Conservation (phyloP, 2,329 filamentous ascomycete species). For the Lachnum nothofagi region DNA sequence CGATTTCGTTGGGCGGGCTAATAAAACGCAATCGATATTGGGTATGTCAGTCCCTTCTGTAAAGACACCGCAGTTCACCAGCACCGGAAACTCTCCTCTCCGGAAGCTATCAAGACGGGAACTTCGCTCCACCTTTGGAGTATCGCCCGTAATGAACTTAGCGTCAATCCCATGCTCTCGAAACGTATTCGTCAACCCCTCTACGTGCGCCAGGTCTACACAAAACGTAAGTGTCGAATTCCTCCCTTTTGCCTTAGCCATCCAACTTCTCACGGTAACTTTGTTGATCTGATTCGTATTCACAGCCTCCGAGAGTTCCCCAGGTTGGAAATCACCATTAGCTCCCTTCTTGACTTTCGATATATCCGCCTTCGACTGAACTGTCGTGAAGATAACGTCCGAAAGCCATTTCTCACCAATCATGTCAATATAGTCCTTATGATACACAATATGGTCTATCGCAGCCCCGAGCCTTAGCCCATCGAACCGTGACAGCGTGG, state of each 20-base stretch:
- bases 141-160: conserved; percentile 79
- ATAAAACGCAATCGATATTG: conserved; percentile 87
- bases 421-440: conserved; percentile 77
- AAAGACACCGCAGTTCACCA: conserved; percentile 93
- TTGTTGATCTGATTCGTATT: conserved; percentile 80
- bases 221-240: conserved; percentile 92
- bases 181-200: conserved; percentile 69
- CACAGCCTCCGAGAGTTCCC: conserved; percentile 73
- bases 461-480: conserved; percentile 75
- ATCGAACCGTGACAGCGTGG: conserved; percentile 72
- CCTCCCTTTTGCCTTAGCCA: conserved; percentile 65
- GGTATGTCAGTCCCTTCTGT: conserved; percentile 98
- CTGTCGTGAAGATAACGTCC: conserved; percentile 89
- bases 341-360: conserved; percentile 58
- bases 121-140: conserved; percentile 61
- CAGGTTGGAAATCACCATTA: conserved; percentile 73
- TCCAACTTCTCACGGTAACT: conserved; percentile 80
- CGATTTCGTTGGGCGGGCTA: conserved; percentile 84
- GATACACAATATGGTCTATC: conserved; percentile 94
- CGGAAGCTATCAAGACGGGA: conserved; percentile 72
- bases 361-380: conserved; percentile 75
- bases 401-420: conserved; percentile 89
- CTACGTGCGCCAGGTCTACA: conserved; percentile 80
- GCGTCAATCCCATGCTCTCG: conserved; percentile 75
- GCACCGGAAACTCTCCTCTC: conserved; percentile 70